Evolutionary conservation across 2,329 filamentous ascomycete species (phyloP), one percentile per base, ranked within the genome.

Genomic region (Colletotrichum noveboracense): DNA sequence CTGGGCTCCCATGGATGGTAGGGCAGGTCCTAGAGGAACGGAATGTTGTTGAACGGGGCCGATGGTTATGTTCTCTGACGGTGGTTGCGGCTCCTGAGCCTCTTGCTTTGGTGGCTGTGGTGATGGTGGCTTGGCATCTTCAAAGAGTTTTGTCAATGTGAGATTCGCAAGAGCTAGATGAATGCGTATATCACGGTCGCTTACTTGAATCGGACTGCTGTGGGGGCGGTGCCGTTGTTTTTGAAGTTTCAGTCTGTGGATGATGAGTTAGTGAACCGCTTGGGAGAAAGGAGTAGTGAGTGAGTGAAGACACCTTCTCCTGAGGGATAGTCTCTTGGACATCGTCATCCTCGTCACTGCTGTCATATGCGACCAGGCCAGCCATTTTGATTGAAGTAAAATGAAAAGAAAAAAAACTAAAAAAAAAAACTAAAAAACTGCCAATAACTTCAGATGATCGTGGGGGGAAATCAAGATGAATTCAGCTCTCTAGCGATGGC

Each of bases 281-380:
- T 28, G 12, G 21, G 34, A 61, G 24, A 71, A 30, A 55, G 58
- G 12, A 26, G 28, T 65, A 32, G 24, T 52, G 36, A 30, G 13
- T 38, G 38, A 56, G 30, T 24, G 18, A 28, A n/a, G 13, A 28
- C 28, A 75, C 70, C 70, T 69, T 75, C 36, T 73, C 28, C 43
- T 52, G 43, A n/a, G 36, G 62, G 2, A 71, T 18, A 30, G 48
- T 32, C 14, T 77, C 69, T 67, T 68, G 61, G 26, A 73, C 74
- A 4, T 86, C 86, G 5, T 87, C 85, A 7, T 89, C 88, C 3
- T 89, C 89, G 58, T 89, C 88, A 71, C 88, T 90, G 78, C 89
- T 90, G 16, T 84, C 88, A 76, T 90, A 90, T 38, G 80, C 84
- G 9, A 90, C 89, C 14, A 90, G 84, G 2, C 84, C 87, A 60